Evolutionary conservation across 2,329 filamentous ascomycete genomes (phyloP).

Genomic region (Exserohilum turcica): DNA sequence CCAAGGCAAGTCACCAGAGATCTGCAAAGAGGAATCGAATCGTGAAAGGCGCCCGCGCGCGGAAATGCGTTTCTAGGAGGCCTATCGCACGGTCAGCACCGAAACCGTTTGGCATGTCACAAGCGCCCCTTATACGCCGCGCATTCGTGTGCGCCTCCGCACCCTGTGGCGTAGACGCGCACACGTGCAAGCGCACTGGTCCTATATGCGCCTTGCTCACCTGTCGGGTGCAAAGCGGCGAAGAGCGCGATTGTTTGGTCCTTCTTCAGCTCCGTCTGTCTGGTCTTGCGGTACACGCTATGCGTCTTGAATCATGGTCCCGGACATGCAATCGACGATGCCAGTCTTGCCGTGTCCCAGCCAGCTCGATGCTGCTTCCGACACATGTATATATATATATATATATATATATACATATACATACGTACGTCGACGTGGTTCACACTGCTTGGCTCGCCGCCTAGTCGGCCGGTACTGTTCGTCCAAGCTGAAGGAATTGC

Average conservation of each 20-base stretch:
- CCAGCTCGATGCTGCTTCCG: background rate
- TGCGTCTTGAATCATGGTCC: constrained; percentile 10
- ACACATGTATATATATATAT: too few species aligned
- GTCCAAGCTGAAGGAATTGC: constrained; percentile 37
- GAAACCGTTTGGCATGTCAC: constrained; percentile 15
- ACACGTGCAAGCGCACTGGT: constrained; percentile 8
- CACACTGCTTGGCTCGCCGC: constrained; percentile 32
- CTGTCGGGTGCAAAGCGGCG: constrained; percentile 14
- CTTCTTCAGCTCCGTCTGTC: constrained; percentile 15
- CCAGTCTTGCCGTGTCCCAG: background rate
- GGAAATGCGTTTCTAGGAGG: constrained; percentile 32
- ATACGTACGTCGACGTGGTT: constrained; percentile 4
- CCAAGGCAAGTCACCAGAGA: constrained; percentile 42
- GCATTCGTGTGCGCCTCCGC: constrained; percentile 11
- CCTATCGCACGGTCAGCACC: constrained; percentile 37
- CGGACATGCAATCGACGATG: constrained; percentile 1
- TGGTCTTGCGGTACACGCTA: constrained; percentile 16
- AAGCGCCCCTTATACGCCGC: constrained; percentile 19
- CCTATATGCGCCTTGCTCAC: constrained; percentile 30
- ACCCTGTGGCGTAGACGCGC: constrained; percentile 7
- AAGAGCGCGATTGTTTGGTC: constrained; percentile 13
- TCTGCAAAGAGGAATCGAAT: constrained; percentile 40
- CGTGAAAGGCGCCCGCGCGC: constrained; percentile 32
- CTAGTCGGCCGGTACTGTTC: constrained; percentile 27
- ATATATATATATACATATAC: too few species aligned